phyloP scores from a whole-genome alignment of 2,329 filamentous ascomycete species.

The Talaromyces atroroseus region DNA sequence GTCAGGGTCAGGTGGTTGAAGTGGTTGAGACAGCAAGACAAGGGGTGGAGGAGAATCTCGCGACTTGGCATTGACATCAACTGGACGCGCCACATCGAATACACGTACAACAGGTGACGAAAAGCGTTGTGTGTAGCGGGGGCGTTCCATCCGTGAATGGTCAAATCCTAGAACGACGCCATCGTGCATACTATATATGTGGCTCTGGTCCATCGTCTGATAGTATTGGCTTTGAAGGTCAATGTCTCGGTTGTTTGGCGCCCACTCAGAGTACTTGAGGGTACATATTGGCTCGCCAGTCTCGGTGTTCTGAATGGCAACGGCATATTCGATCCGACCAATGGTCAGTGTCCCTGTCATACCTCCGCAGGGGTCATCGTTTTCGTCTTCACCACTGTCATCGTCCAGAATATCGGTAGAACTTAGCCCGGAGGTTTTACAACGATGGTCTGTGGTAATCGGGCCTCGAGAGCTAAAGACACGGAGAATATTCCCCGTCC shows the following conservation, averaged over 20 bases:
- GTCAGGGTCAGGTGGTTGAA: conserved; percentile 51
- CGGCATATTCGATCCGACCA: conserved; percentile 82
- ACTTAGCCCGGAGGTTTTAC: conserved; percentile 49
- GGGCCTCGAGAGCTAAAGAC: conserved; percentile 74
- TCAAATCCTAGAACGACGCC: conserved; percentile 79
- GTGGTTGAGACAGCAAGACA: conserved; percentile 79
- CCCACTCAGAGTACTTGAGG: conserved; percentile 91
- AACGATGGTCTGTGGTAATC: conserved; percentile 67
- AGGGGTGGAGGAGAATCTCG: conserved; percentile 62
- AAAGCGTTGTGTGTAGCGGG: conserved; percentile 64
- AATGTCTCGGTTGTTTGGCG: conserved; percentile 80
- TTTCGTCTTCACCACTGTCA: conserved; percentile 43
- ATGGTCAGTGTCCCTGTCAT: conserved; percentile 75
- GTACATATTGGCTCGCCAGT: conserved; percentile 75
- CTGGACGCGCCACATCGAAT: conserved; percentile 77
- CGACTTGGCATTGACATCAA: conserved; percentile 58
- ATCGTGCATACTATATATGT: conserved; percentile 82
- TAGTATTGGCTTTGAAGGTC: conserved; percentile 82
- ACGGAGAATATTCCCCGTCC: conserved; percentile 73
- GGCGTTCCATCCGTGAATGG: conserved; percentile 51
- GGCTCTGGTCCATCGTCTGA: conserved; percentile 74
- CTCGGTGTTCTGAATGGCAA: conserved; percentile 72
- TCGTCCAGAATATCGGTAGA: conserved; percentile 52
- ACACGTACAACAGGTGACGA: conserved; percentile 76
- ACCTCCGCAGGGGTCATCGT: conserved; percentile 60